A percentile compares a stretch with the other conserved stretches of the same genome.
phyloP scores from a whole-genome alignment of 2,329 filamentous ascomycete genomes.

The Diplodia mutila region DNA sequence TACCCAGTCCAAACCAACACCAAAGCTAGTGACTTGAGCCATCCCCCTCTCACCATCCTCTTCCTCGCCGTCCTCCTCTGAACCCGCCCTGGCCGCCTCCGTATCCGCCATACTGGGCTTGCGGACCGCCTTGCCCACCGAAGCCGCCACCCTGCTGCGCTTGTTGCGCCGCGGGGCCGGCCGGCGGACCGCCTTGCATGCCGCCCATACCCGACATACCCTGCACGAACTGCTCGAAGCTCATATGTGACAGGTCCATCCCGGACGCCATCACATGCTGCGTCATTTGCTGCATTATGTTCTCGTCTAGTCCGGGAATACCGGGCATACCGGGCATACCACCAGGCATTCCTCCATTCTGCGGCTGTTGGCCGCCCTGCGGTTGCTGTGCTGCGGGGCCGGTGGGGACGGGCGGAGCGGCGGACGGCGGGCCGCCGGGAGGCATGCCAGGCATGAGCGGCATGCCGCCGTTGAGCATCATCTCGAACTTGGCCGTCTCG shows the following conservation, averaged over 20 bases:
- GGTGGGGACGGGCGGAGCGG: constrained; percentile 31
- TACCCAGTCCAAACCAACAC: not conserved
- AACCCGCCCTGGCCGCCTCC: constrained; percentile 25
- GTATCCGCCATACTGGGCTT: constrained; percentile 18
- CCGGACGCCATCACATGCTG: constrained; percentile 59
- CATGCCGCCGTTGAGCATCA: constrained; percentile 51
- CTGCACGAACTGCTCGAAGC: constrained; percentile 59
- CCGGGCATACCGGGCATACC: constrained; percentile 46
- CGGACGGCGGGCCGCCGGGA: constrained; percentile 32
- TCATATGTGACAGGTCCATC: constrained; percentile 57
- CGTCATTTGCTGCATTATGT: constrained; percentile 65
- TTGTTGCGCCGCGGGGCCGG: constrained; percentile 25
- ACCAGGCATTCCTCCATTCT: constrained; percentile 28
- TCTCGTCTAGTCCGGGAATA: constrained; percentile 54
- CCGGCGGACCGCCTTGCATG: constrained; percentile 23
- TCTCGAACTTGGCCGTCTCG: constrained; percentile 64
- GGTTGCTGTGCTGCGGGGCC: constrained; percentile 33
- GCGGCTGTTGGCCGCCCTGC: constrained; percentile 16
- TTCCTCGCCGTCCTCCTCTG: constrained; percentile 20
- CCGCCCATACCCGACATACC: constrained; percentile 49
- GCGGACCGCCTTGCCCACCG: constrained; percentile 15
- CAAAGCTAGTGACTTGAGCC: not conserved
- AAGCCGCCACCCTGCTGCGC: constrained; percentile 15
- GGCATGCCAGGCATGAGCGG: constrained; percentile 33
- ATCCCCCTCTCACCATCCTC: constrained; percentile 9